A percentile compares a stretch with the other conserved stretches of the same genome.
phyloP scores from a whole-genome alignment of 352 stramenopile genomes.

The Phytophthora gonapodyides region DNA sequence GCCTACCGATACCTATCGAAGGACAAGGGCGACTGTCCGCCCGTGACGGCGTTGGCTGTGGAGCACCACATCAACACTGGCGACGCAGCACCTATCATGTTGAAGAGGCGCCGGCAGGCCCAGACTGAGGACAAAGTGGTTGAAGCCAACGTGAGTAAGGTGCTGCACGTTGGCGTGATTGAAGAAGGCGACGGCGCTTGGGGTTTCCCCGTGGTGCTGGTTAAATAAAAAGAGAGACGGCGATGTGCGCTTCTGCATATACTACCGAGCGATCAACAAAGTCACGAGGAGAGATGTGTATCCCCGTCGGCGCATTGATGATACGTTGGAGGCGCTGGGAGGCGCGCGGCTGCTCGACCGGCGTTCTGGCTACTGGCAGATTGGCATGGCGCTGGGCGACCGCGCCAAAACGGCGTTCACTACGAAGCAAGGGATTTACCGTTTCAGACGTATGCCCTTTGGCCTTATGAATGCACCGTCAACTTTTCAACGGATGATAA shows the following conservation, averaged over 20 bases:
- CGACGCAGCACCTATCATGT: too few species aligned
- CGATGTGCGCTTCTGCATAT: neutral
- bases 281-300: neutral
- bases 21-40: too few species aligned
- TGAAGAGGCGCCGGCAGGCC: too few species aligned
- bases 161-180: neutral
- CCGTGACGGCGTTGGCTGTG: too few species aligned
- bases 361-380: neutral
- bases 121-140: too few species aligned
- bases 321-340: neutral
- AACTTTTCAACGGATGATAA: conserved; percentile 33
- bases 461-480: conserved; percentile 18
- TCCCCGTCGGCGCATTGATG: neutral
- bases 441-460: conserved; percentile 23
- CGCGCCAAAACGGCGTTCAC: conserved; percentile 17
- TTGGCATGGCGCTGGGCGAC: neutral
- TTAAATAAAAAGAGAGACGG: neutral
- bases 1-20: too few species aligned
- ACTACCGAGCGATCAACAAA: neutral
- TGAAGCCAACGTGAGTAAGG: neutral
- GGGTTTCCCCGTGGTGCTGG: neutral
- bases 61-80: too few species aligned
- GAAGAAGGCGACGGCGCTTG: neutral
- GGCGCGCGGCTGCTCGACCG: neutral
- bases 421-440: conserved; percentile 15